These are phyloP conservation scores for Cutaneotrichosporon mucoides DNA, from an alignment of 1,284 basidiomycete genomes.

Conservation along the genomic window DNA sequence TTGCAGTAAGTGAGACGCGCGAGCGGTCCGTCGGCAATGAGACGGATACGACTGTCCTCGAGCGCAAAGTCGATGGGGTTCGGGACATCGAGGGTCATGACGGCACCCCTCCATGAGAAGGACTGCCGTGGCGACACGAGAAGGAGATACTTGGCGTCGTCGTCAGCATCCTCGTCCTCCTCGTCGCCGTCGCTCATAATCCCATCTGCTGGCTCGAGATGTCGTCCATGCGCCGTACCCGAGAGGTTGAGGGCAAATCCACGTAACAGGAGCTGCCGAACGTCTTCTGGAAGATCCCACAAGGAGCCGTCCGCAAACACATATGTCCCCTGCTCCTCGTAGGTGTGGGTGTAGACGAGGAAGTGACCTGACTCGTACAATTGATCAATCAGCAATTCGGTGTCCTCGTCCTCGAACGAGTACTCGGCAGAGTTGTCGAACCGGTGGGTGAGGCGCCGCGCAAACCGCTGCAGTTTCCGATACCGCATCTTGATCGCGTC, in stretches of 20 bases:
- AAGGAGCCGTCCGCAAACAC: slow-evolving; percentile 82
- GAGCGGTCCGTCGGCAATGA: slow-evolving; percentile 83
- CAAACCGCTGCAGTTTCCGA: slow-evolving; percentile 89
- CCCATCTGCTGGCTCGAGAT: slow-evolving; percentile 51
- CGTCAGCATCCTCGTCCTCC: slow-evolving; percentile 46
- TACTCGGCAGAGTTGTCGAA: slow-evolving; percentile 98
- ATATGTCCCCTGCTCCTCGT: slow-evolving; percentile 91
- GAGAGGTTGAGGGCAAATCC: slow-evolving; percentile 59
- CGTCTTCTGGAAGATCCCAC: slow-evolving; percentile 72
- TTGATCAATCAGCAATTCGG: slow-evolving; percentile 74
- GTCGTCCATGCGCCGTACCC: slow-evolving; percentile 1
- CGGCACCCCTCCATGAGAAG: slow-evolving; percentile 88
- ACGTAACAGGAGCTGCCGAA: slow-evolving; percentile 75
- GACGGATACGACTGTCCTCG: slow-evolving; percentile 74
- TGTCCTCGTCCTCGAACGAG: slow-evolving; percentile 69
- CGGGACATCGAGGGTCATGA: slow-evolving; percentile 62
- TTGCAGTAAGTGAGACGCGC: slow-evolving; percentile 73
- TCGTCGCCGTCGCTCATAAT: slow-evolving; percentile 54
- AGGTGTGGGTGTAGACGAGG: slow-evolving; percentile 84
- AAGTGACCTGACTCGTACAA: slow-evolving; percentile 87
- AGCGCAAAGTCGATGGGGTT: slow-evolving; percentile 68
- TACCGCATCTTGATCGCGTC: slow-evolving; percentile 90
- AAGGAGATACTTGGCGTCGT: slow-evolving; percentile 65
- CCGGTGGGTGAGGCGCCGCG: slow-evolving; percentile 72
- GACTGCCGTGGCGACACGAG: slow-evolving; percentile 78